Conservation (phyloP, 2,329 filamentous ascomycete genomes). For the Aureobasidium sp. region DNA sequence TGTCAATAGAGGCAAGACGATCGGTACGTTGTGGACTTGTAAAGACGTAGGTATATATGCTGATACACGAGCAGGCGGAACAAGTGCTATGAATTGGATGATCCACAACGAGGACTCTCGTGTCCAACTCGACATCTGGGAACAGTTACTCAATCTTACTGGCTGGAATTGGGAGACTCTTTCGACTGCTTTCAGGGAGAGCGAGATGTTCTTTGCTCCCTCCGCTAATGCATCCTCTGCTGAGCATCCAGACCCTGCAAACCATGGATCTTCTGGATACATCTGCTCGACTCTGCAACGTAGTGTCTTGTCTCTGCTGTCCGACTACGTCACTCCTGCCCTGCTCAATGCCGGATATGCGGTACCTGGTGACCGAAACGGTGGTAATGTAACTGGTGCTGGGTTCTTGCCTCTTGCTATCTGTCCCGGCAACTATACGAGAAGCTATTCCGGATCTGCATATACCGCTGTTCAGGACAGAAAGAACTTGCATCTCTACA, state of each 20-base stretch:
- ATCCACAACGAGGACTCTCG: slow-evolving; percentile 6
- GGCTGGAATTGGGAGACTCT: slow-evolving; percentile 10
- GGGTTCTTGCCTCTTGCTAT: slow-evolving; percentile 8
- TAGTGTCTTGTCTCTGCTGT: background rate
- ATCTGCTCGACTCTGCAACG: slow-evolving; percentile 9
- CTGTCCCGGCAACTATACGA: slow-evolving; percentile 3
- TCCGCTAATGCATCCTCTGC: background rate
- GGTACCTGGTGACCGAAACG: background rate
- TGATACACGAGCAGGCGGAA: background rate
- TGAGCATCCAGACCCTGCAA: background rate
- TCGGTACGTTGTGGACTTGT: background rate
- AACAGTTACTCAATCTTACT: slow-evolving; percentile 1
- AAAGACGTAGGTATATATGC: background rate
- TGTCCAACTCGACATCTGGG: slow-evolving; percentile 9
- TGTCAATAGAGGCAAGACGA: slow-evolving; percentile 1
- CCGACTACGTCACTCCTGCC: background rate
- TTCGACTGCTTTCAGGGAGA: background rate
- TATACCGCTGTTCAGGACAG: background rate
- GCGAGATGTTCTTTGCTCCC: slow-evolving; percentile 1
- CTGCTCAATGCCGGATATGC: background rate
- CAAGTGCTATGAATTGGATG: slow-evolving; percentile 4
- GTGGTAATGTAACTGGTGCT: slow-evolving; percentile 2
- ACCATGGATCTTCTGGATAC: background rate
- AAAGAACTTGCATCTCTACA: background rate
- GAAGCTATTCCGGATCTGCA: slow-evolving; percentile 5